Evolutionary conservation across 2,329 filamentous ascomycete species (phyloP), one percentile per base, ranked within the genome.

Genomic region (Lasiodiplodia sp.): DNA sequence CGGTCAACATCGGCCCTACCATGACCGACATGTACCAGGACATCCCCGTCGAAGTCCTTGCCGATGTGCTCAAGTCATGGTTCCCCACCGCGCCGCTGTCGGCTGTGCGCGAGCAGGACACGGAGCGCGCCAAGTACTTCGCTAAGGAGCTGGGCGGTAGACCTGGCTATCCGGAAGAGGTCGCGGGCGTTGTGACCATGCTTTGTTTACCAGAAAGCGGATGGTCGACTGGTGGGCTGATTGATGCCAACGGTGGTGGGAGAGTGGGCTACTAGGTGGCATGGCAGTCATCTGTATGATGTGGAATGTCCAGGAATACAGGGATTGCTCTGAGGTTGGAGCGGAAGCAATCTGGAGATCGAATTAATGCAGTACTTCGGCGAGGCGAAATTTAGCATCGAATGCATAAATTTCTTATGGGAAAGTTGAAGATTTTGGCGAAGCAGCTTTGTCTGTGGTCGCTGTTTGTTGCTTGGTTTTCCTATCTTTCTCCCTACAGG

Each of bases 11-110:
- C 40, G 68, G 68, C 3, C 68, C 68, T 4, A 66, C 67, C 49
- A 63, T 68, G 65, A 69, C 68, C 23, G 68, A 69, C 38, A 69
- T 69, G 68, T 69, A 69, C 34, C 38, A 65, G 44, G 47, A 37
- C 55, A 40, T 58, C 16, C 53, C 57, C 8, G 25, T 58, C 25
- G 58, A 68, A 47, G 37, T 55, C 2, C 28, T 68, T 3, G 44
- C 34, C 18, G 38, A 55, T 14, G 44, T 53, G 23, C 57, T 68
- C n/a, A 34, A 57, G 58, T 31, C 34, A n/a, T 68, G 58, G 57
- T 65, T 62, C 28, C 57, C 58, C 18, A 31, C 47, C 23, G 44
- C 57, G 0, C 66, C 66, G 51, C 51, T 68, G 34, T 25, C 31
- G 2, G n/a, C 11, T 21, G 38, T 44, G 25, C 66, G 66, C 7